These are phyloP conservation scores for Phoma herbarum DNA, from an alignment of 2,329 filamentous ascomycete species.

Conservation along the genomic window DNA sequence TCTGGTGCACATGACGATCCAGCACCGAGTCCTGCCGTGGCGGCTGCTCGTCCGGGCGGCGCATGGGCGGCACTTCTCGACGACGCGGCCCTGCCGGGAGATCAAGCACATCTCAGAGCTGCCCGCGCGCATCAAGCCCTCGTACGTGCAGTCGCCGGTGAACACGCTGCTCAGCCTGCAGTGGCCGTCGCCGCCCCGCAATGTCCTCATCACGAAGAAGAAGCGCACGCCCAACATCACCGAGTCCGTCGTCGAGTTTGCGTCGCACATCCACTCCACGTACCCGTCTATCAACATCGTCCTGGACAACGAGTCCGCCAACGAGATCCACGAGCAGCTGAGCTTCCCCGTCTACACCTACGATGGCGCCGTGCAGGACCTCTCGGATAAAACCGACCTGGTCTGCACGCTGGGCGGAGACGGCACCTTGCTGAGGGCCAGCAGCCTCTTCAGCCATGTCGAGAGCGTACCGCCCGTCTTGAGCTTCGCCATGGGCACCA, in stretches of 20 bases:
- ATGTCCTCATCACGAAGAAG: constrained; percentile 75
- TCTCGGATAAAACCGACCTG: constrained; percentile 85
- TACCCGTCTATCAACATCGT: constrained; percentile 85
- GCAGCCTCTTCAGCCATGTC: constrained; percentile 84
- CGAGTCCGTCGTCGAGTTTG: constrained; percentile 66
- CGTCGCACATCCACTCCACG: constrained; percentile 75
- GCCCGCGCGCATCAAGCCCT: constrained; percentile 45
- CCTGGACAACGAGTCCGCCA: constrained; percentile 79
- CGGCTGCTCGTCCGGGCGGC: constrained; percentile 22
- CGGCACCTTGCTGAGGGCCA: constrained; percentile 86
- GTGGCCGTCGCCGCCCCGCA: constrained; percentile 74
- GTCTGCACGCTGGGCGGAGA: constrained; percentile 92
- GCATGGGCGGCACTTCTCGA: constrained; percentile 36
- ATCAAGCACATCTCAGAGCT: constrained; percentile 46
- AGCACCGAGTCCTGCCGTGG: constrained; percentile 38
- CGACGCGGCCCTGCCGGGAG: constrained; percentile 29
- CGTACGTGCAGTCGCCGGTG: constrained; percentile 61
- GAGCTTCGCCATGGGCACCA: constrained; percentile 94
- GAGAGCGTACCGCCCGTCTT: constrained; percentile 86
- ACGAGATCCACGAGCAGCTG: constrained; percentile 73
- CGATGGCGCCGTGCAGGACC: constrained; percentile 50
- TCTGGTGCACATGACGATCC: constrained; percentile 20
- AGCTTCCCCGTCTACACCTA: constrained; percentile 68
- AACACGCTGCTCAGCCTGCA: constrained; percentile 71
- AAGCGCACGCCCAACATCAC: constrained; percentile 65